Conservation (phyloP, 805 yeast species). For the Cyberlindnera samutprakarnensis region DNA sequence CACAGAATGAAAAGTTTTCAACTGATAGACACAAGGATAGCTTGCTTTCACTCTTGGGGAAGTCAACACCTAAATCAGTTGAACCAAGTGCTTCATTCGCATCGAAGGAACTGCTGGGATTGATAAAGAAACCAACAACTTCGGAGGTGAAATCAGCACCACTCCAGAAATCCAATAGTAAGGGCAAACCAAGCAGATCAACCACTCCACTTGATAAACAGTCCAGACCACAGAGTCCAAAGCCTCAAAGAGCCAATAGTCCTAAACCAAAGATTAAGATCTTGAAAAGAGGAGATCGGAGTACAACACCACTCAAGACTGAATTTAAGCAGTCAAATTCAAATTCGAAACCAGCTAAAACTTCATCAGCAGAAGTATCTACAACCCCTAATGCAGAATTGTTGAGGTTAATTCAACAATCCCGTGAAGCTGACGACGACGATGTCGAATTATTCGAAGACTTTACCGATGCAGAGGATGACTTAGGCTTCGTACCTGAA, state of each 20-base stretch:
- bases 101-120: not conserved
- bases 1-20: not conserved
- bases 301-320: constrained; percentile 1
- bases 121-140: too few species aligned
- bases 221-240: too few species aligned
- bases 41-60: constrained; percentile 9
- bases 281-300: constrained; percentile 13
- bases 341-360: not conserved
- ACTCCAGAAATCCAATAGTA: too few species aligned
- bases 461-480: constrained; percentile 15
- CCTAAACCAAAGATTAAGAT: constrained; percentile 17
- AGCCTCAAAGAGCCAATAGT: not conserved
- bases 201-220: too few species aligned
- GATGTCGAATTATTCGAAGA: constrained; percentile 20
- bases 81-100: constrained; percentile 1
- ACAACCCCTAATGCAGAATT: constrained; percentile 16
- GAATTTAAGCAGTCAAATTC: not conserved
- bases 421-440: constrained; percentile 7
- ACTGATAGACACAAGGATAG: constrained; percentile 13
- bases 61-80: not conserved
- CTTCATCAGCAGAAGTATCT: not conserved
- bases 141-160: too few species aligned
- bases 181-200: too few species aligned
- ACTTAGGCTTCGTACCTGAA: too few species aligned
- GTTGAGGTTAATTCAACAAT: constrained; percentile 14